Conservation (phyloP, 345 rosid species). For the Bruguiera parviflora region DNA sequence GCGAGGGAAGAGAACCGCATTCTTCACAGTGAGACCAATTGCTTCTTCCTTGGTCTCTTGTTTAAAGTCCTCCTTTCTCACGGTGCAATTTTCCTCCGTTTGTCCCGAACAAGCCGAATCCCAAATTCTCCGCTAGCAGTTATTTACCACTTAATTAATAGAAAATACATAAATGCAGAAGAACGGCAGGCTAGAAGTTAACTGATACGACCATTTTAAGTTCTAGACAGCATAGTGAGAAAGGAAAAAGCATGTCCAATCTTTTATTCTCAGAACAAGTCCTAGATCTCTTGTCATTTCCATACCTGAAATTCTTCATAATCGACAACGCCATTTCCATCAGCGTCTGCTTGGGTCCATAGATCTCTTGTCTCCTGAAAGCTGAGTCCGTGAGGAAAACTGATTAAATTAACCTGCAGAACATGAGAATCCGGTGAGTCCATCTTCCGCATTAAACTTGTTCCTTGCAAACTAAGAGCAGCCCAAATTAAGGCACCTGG, state of each 20-base stretch:
- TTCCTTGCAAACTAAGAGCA: neutral
- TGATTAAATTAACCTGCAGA: slow-evolving; percentile 50
- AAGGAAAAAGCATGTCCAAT: neutral
- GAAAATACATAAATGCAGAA: too few relatives aligned
- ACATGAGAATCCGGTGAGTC: slow-evolving; percentile 14
- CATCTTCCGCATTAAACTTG: neutral
- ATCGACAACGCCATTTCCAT: slow-evolving; percentile 59
- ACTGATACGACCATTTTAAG: neutral
- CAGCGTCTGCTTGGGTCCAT: slow-evolving; percentile 58
- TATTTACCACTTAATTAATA: neutral
- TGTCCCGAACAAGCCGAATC: slow-evolving; percentile 6
- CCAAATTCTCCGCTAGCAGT: slow-evolving; percentile 24
- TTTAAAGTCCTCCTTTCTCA: slow-evolving; percentile 2
- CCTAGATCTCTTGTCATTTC: too few relatives aligned
- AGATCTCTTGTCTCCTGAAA: slow-evolving; percentile 56
- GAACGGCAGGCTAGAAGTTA: neutral
- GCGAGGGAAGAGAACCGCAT: slow-evolving; percentile 70
- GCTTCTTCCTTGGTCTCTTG: slow-evolving; percentile 20
- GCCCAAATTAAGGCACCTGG: slow-evolving; percentile 40
- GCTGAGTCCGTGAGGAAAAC: slow-evolving; percentile 59
- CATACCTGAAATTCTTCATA: slow-evolving; percentile 60
- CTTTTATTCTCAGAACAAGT: neutral
- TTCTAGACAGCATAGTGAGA: neutral
- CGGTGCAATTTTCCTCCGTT: slow-evolving; percentile 8
- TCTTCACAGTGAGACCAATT: slow-evolving; percentile 60